phyloP scores from a whole-genome alignment of 2,329 filamentous ascomycete species.

The Lizonia empirigonia region DNA sequence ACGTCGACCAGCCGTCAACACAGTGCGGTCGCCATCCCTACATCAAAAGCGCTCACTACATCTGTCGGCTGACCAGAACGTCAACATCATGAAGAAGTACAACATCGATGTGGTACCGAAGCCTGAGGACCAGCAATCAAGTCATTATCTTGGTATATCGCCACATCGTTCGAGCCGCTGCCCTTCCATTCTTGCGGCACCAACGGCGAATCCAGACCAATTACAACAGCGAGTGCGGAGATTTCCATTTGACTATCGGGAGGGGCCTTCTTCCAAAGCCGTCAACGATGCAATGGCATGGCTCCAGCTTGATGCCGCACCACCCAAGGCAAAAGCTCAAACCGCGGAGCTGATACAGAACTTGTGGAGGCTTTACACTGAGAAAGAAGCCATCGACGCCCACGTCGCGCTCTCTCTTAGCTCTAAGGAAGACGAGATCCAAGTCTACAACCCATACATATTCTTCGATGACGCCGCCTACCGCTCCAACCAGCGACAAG shows the following conservation, averaged over 20 bases:
- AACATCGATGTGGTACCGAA: slow-evolving; percentile 55
- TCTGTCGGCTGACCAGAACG: slow-evolving; percentile 59
- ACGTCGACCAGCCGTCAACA: slow-evolving; percentile 19
- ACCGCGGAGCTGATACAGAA: slow-evolving; percentile 58
- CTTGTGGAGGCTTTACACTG: slow-evolving; percentile 65
- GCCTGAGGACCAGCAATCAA: slow-evolving; percentile 36
- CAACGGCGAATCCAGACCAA: slow-evolving; percentile 53
- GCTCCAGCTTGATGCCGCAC: slow-evolving; percentile 58
- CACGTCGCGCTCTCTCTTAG: slow-evolving; percentile 56
- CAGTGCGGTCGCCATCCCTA: slow-evolving; percentile 1
- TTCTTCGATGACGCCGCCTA: slow-evolving; percentile 74
- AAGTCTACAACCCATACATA: slow-evolving; percentile 62
- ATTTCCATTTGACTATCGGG: slow-evolving; percentile 67
- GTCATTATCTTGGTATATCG: slow-evolving; percentile 65
- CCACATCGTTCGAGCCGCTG: slow-evolving; percentile 67
- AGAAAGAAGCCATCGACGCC: slow-evolving; percentile 69
- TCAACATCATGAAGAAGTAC: slow-evolving; percentile 61
- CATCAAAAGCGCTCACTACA: slow-evolving; percentile 60
- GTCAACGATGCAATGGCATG: slow-evolving; percentile 56
- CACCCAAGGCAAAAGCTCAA: slow-evolving; percentile 51
- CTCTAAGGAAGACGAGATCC: slow-evolving; percentile 48
- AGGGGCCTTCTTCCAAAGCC: slow-evolving; percentile 47
- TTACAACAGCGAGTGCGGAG: slow-evolving; percentile 54
- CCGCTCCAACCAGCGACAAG: slow-evolving; percentile 65
- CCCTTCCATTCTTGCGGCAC: slow-evolving; percentile 68